phyloP scores from a whole-genome alignment of 2,329 filamentous ascomycete genomes.

The Fusarium sp. region DNA sequence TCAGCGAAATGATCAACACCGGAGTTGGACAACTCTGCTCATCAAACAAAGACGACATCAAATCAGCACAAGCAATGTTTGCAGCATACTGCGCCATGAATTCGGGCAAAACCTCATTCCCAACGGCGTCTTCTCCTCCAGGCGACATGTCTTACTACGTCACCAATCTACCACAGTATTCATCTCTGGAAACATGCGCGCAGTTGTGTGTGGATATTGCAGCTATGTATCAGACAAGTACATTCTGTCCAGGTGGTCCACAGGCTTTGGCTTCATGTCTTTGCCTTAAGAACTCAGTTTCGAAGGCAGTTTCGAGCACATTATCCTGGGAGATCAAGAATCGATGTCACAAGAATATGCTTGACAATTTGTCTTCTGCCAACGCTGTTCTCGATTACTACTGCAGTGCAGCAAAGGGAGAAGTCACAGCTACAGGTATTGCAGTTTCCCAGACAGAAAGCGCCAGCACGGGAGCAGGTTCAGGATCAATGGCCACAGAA shows the following conservation, averaged over 20 bases:
- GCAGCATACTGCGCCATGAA: slow-evolving; percentile 1
- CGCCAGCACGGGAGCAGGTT: not conserved
- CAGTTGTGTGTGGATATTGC: not conserved
- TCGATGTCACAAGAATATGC: not conserved
- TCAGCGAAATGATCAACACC: not conserved
- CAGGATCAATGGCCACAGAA: not conserved
- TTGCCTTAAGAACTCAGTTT: not conserved
- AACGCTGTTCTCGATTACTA: not conserved
- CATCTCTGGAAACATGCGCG: not conserved
- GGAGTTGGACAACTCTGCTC: not conserved
- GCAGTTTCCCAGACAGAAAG: not conserved
- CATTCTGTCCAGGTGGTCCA: not conserved
- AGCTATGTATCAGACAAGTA: not conserved
- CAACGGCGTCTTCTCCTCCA: not conserved
- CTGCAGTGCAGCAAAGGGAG: not conserved
- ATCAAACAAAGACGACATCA: not conserved
- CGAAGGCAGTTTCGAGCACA: not conserved
- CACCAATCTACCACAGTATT: not conserved
- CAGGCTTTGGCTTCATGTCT: not conserved
- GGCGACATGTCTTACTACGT: not conserved
- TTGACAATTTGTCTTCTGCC: not conserved
- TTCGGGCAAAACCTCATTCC: not conserved
- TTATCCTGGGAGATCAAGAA: not conserved
- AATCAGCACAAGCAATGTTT: not conserved
- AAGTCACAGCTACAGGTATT: not conserved